Evolutionary conservation across 768 basidiomycete species (phyloP), one percentile per base, ranked within the genome.

Genomic region (Chiua virens): DNA sequence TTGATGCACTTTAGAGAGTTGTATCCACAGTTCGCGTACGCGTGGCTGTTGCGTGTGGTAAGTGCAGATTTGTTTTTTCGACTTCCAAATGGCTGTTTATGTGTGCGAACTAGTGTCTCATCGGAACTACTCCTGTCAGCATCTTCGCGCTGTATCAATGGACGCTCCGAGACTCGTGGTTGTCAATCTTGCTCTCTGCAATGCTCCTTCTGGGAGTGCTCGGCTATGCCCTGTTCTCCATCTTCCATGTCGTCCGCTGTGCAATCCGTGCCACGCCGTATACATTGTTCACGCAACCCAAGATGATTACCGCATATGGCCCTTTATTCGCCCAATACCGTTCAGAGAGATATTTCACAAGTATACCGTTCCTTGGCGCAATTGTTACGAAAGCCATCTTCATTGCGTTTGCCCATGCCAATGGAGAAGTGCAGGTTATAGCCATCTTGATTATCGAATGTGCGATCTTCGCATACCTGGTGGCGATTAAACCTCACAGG

Each of bases 101-200:
- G 35, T 28, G 9, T 11, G 10, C 46, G 13, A 28, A 47, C 14
- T 53, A 87, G 85, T 81, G 76, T 15, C 68, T 93, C n/a, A 68
- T 90, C 40, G 70, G 77, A 22, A 74, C 83, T 57, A 73, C 81
- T 44, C 95, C 95, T 9, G 72, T 92, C 52, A 69, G 83, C 54
- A 80, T 88, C 54, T 91, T 97, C 58, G 75, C 82, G 8, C 80
- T 97, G 62, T 93, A 87, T 67, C 94, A 98, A 67, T 98, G 94
- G 91, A 90, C 89, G 1, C 74, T 94, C 55, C 73, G 81, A 52
- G 93, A 98, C 69, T 94, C 93, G 0, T 92, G 91, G 86, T 76
- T 96, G 3, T 80, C 92, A 0, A 78, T 85, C 58, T 73, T 96
- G 32, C 75, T 98, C 36, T 89, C 93, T 3, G 86, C 87, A 52